Percentiles rank a stretch among this genome's conserved stretches.
These are phyloP conservation scores for Capronia americana DNA, from an alignment of 2,329 filamentous ascomycete species.

Conservation along the genomic window DNA sequence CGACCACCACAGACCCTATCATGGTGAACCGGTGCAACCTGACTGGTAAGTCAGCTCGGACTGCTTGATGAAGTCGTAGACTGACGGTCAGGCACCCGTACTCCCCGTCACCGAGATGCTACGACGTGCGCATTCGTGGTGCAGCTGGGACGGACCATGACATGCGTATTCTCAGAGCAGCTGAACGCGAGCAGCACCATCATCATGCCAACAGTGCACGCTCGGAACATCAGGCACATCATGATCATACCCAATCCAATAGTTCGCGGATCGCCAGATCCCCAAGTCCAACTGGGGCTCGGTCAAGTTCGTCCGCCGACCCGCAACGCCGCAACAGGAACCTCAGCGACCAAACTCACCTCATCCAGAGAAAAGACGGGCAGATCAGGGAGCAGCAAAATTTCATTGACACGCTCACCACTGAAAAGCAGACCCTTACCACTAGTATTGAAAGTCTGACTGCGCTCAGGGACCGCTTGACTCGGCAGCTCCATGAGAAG, in stretches of 20 bases:
- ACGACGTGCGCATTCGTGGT: not conserved
- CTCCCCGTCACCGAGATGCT: not conserved
- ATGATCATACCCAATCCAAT: not conserved
- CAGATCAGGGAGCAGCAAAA: not conserved
- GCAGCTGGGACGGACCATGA: not conserved
- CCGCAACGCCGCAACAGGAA: not conserved
- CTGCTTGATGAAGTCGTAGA: not conserved
- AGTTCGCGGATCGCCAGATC: not conserved
- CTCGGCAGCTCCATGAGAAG: slow-evolving; percentile 1
- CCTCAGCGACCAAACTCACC: not conserved
- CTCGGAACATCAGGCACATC: not conserved
- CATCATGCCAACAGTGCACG: not conserved
- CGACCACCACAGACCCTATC: not conserved
- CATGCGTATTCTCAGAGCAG: not conserved
- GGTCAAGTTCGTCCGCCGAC: not conserved
- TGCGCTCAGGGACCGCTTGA: not conserved
- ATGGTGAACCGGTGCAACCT: not conserved
- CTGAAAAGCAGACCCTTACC: not conserved
- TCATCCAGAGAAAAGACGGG: not conserved
- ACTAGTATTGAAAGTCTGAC: not conserved
- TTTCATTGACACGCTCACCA: not conserved
- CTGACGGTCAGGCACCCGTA: not conserved
- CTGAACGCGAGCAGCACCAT: not conserved
- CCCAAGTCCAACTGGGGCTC: not conserved
- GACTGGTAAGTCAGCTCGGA: not conserved